A percentile compares a stretch with the other conserved stretches of the same genome.
Conservation (phyloP, 345 rosid genomes). For the Tarenaya hassleriana region DNA sequence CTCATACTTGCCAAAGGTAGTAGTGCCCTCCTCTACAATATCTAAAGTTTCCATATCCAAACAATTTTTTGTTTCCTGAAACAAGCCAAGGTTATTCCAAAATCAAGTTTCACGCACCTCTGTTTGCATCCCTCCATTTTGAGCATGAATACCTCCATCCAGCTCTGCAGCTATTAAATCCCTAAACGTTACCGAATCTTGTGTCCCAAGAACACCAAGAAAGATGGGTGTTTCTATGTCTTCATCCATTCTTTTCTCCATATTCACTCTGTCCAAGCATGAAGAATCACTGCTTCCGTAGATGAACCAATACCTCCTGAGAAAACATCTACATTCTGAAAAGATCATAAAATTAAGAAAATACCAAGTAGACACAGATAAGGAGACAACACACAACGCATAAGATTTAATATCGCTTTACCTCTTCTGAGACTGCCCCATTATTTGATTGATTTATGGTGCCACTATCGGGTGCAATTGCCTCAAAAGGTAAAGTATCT, state of each 20-base stretch:
- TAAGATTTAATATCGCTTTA: background rate
- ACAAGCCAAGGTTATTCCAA: slow-evolving; percentile 2
- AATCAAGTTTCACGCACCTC: background rate
- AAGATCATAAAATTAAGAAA: background rate
- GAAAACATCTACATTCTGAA: slow-evolving; percentile 22
- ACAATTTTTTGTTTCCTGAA: slow-evolving; percentile 30
- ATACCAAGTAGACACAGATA: background rate
- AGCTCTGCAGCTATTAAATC: slow-evolving; percentile 16
- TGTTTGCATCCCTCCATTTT: slow-evolving; percentile 12
- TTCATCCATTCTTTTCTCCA: slow-evolving; percentile 8
- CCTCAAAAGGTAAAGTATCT: slow-evolving; percentile 19
- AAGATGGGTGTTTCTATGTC: slow-evolving; percentile 2
- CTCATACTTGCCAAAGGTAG: slow-evolving; percentile 17
- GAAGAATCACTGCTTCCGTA: slow-evolving; percentile 10
- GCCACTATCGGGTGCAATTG: too few species aligned
- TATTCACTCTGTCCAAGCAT: slow-evolving; percentile 11
- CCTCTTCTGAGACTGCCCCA: too few species aligned
- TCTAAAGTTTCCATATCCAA: slow-evolving; percentile 37
- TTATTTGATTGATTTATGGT: too few species aligned
- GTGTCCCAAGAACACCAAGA: slow-evolving; percentile 17
- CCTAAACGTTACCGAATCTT: slow-evolving; percentile 12
- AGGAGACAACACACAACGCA: background rate
- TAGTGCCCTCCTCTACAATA: slow-evolving; percentile 27
- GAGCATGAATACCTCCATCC: slow-evolving; percentile 8
- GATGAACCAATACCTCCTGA: slow-evolving; percentile 6